phyloP scores from a whole-genome alignment of 2,329 filamentous ascomycete species.

The Orbilia quercus region DNA sequence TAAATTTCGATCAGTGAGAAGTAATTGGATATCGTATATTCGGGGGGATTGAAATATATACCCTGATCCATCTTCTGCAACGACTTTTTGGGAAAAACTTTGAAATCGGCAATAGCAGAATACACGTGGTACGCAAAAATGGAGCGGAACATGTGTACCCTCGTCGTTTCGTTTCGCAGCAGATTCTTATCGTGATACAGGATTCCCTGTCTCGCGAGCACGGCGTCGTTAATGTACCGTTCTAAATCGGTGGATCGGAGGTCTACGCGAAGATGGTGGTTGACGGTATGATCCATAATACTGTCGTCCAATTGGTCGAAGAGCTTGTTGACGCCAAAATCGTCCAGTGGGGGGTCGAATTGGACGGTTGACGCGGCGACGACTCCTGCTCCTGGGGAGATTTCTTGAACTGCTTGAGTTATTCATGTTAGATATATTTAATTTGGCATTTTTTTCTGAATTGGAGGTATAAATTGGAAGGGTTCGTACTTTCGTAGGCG shows the following conservation, averaged over 20 bases:
- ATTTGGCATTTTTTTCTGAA: too few relatives aligned
- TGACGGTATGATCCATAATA: conserved; percentile 10
- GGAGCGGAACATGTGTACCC: conserved; percentile 13
- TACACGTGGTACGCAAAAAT: conserved; percentile 20
- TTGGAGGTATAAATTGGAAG: too few relatives aligned
- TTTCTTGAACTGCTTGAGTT: neutral
- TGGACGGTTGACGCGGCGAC: neutral
- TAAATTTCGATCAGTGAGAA: neutral
- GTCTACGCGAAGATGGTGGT: neutral
- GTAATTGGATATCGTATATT: neutral
- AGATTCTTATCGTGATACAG: conserved; percentile 2
- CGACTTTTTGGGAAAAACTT: neutral
- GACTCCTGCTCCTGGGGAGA: neutral
- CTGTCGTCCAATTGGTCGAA: conserved; percentile 16
- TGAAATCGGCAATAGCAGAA: neutral
- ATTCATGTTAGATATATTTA: too few relatives aligned
- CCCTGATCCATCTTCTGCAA: conserved; percentile 1
- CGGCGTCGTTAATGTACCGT: neutral
- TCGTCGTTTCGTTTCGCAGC: neutral
- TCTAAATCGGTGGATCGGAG: neutral
- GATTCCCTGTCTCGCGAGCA: neutral
- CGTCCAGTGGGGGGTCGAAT: conserved; percentile 14
- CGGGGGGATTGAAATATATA: neutral
- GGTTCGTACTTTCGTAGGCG: neutral
- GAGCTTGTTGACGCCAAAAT: conserved; percentile 8